Conservation (phyloP, 2,329 filamentous ascomycete species). For the Ascosphaera apis region DNA sequence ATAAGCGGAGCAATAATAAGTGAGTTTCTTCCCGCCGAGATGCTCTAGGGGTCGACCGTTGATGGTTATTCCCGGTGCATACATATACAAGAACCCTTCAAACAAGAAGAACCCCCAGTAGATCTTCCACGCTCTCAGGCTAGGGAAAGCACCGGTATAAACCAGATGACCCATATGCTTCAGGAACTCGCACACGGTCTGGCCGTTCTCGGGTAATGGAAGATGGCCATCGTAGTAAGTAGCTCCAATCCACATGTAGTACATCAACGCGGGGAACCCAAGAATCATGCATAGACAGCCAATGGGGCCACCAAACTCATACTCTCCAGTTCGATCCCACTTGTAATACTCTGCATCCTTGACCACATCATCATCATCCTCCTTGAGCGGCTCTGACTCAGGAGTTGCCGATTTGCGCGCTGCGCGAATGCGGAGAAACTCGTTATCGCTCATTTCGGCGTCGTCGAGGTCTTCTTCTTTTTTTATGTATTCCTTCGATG, state of each 20-base stretch:
- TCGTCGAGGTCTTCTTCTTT: neutral
- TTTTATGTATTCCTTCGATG: neutral
- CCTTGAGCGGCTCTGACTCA: conserved; percentile 9
- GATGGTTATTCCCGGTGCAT: conserved; percentile 66
- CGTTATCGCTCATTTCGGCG: neutral
- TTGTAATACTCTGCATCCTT: conserved; percentile 19
- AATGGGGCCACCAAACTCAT: conserved; percentile 72
- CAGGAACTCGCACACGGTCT: conserved; percentile 49
- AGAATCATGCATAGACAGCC: conserved; percentile 73
- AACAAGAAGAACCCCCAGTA: conserved; percentile 89
- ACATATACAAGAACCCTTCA: conserved; percentile 60
- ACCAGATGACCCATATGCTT: conserved; percentile 47
- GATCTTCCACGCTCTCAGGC: conserved; percentile 61
- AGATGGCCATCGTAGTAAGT: conserved; percentile 76
- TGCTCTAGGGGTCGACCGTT: conserved; percentile 76
- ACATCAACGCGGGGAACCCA: conserved; percentile 85
- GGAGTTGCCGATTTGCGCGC: neutral
- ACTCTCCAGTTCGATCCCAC: conserved; percentile 27
- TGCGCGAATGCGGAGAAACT: neutral
- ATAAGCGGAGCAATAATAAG: conserved; percentile 86
- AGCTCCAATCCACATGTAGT: conserved; percentile 97
- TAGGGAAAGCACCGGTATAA: conserved; percentile 68
- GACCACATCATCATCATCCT: conserved; percentile 22
- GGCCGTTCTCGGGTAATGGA: conserved; percentile 40
- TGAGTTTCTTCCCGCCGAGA: conserved; percentile 60